These are phyloP conservation scores for Gossypium turneri DNA, from an alignment of 345 rosid species.

Conservation along the genomic window DNA sequence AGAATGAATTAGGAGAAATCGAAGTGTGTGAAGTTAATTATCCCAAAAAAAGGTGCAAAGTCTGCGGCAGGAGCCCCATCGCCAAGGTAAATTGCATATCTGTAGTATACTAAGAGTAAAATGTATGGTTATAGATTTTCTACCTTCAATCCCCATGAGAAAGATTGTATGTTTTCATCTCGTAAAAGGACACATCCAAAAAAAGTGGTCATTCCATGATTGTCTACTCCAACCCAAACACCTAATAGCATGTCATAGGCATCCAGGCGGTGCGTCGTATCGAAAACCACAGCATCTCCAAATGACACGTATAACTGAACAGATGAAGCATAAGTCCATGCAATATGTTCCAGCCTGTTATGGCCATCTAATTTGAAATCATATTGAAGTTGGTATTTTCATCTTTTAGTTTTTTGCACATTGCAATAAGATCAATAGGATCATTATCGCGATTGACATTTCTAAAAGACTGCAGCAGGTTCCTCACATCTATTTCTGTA, in stretches of 20 bases:
- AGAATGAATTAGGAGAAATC: not conserved
- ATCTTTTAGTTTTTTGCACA: slow-evolving; percentile 58
- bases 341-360: slow-evolving; percentile 50
- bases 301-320: slow-evolving; percentile 41
- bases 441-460: slow-evolving; percentile 44
- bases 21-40: not conserved
- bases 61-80: not conserved
- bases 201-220: slow-evolving; percentile 46
- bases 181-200: slow-evolving; percentile 50
- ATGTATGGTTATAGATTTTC: slow-evolving; percentile 5
- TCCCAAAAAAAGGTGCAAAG: not conserved
- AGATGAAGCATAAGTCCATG: slow-evolving; percentile 57
- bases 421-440: slow-evolving; percentile 48
- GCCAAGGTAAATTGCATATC: not conserved
- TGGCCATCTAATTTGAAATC: slow-evolving; percentile 45
- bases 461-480: slow-evolving; percentile 53
- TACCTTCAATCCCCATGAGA: slow-evolving; percentile 67
- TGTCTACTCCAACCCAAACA: slow-evolving; percentile 55
- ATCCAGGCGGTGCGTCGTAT: slow-evolving; percentile 52
- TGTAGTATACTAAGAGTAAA: not conserved
- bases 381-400: slow-evolving; percentile 42
- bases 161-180: slow-evolving; percentile 52
- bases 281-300: slow-evolving; percentile 55
- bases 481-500: slow-evolving; percentile 58
- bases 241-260: slow-evolving; percentile 57